These are phyloP conservation scores for Citrus trifoliata DNA, from an alignment of 345 rosid genomes.

Conservation along the genomic window DNA sequence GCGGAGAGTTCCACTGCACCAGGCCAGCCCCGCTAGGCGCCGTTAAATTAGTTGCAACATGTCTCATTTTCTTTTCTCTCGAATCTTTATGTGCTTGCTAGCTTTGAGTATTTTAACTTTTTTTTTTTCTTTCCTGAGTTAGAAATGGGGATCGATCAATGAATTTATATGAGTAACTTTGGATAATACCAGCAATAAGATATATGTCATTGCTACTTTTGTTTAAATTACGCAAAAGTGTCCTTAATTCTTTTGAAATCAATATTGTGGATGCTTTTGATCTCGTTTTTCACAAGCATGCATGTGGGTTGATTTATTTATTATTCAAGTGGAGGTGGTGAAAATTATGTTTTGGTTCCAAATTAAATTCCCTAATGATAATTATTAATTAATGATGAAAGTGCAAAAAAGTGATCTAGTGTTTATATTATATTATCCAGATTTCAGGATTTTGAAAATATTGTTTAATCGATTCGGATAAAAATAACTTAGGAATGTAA, in stretches of 20 bases:
- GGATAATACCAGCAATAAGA: too few species aligned
- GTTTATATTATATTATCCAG: not conserved
- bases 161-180: not conserved
- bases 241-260: not conserved
- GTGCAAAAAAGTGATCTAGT: not conserved
- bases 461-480: too few species aligned
- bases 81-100: not conserved
- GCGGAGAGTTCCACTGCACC: conserved; percentile 25
- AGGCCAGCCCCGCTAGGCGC: not conserved
- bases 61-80: not conserved
- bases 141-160: not conserved
- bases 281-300: not conserved
- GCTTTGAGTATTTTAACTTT: too few species aligned
- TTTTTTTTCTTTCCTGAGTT: not conserved
- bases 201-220: not conserved
- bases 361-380: not conserved
- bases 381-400: not conserved
- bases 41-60: not conserved
- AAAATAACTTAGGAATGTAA: not conserved
- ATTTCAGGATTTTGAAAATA: too few species aligned
- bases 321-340: not conserved
- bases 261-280: not conserved
- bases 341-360: not conserved
- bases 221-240: not conserved
- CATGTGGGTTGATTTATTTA: not conserved